Evolutionary conservation across 495 filamentous ascomycete species (phyloP).

Genomic region (Xylaria palmicola): DNA sequence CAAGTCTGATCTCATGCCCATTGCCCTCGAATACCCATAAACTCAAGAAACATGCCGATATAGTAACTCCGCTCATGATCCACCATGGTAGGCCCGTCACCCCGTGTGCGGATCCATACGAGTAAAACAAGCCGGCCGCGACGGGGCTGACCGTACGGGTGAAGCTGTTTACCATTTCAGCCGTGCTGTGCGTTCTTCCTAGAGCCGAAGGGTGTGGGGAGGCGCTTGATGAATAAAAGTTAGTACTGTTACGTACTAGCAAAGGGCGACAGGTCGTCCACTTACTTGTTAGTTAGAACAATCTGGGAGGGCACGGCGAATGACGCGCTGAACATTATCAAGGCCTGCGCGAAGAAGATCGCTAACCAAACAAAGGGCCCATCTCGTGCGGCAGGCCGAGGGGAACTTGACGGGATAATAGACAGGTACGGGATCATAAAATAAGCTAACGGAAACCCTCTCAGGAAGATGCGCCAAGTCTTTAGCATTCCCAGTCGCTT

Average conservation of each 20-base stretch:
- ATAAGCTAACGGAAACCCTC: conserved; percentile 65
- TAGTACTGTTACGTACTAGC: neutral
- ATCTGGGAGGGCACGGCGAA: conserved; percentile 64
- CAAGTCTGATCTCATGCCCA: conserved; percentile 56
- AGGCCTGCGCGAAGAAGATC: conserved; percentile 58
- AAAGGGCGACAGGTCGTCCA: neutral
- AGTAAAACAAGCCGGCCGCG: conserved; percentile 60
- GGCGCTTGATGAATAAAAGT: conserved; percentile 6
- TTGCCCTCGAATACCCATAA: conserved; percentile 62
- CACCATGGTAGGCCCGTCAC: conserved; percentile 67
- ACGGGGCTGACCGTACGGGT: conserved; percentile 66
- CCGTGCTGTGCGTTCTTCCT: conserved; percentile 68
- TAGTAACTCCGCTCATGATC: conserved; percentile 55
- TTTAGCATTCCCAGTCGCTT: conserved; percentile 55
- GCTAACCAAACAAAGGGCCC: conserved; percentile 60
- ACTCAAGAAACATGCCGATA: conserved; percentile 53
- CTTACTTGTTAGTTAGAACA: conserved; percentile 68
- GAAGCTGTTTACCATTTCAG: conserved; percentile 58
- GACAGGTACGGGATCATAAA: conserved; percentile 62
- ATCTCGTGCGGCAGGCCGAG: conserved; percentile 52
- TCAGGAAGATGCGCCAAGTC: conserved; percentile 59
- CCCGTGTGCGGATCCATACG: conserved; percentile 58
- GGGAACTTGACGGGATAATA: conserved; percentile 54
- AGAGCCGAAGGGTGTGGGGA: conserved; percentile 66
- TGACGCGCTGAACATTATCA: conserved; percentile 64